Evolutionary conservation across 345 rosid genomes (phyloP), one percentile per base, ranked within the genome.

Genomic region (Salix exigua): DNA sequence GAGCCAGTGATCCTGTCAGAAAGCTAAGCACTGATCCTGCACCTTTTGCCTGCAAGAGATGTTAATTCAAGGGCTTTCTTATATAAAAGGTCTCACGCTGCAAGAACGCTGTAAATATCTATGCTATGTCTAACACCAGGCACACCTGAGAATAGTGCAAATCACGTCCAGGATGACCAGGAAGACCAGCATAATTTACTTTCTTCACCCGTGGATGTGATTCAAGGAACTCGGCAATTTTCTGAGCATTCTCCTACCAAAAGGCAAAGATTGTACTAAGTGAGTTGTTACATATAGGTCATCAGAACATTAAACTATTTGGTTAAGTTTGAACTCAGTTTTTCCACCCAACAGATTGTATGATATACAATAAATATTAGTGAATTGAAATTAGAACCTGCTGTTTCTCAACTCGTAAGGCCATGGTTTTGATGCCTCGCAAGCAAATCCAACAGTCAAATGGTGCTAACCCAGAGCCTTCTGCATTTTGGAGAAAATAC

Each of bases 371-470:
- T 46, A 46, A 14, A 46, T 46, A 46, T 21, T 25, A 53, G 73
- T 3, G 53, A 53, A 17, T 75, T 64, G 10, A 17, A 82, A 65
- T 53, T 37, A 66, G 64, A 64, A 96, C 99, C 97, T 96, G 99
- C 80, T 96, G 97, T 85, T 91, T 96, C 80, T 96, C 97, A 48
- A 93, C 86, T 68, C 97, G 98, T 76, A 96, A 81, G 75, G 89
- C 91, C 99, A 96, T 89, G 65, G 98, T 96, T 85, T 93, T 96
- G 78, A 93, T 86, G 66, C 98, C 99, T 73, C 97, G 85, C 72
- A 96, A 84, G 77, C 99, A 96, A 74, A 92, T 78, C 99, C 99
- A 96, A 76, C 99, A 93, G 79, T 96, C 99, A 73, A 93, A 93
- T 53, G 99, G 99, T 73, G 99, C 90, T 79, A 96, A 84, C 51